Evolutionary conservation across 768 basidiomycete species (phyloP).

Genomic region (Gloeopeniophorella convolvens): DNA sequence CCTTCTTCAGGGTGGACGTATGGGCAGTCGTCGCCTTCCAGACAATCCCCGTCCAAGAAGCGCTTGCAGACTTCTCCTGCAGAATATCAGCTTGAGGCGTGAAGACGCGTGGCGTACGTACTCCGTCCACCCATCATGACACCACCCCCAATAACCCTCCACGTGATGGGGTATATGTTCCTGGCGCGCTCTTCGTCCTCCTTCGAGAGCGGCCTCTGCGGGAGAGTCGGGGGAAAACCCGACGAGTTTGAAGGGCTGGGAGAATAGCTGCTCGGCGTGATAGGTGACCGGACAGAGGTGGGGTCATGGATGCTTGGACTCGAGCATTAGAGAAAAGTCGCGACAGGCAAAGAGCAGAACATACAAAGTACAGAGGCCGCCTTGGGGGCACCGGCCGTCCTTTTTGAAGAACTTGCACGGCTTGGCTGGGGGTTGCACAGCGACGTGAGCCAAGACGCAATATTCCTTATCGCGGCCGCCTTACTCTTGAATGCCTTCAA

Average conservation of each 20-base stretch:
- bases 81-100: not conserved
- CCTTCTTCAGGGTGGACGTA: slow-evolving; percentile 23
- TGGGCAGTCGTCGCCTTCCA: slow-evolving; percentile 25
- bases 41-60: slow-evolving; percentile 25
- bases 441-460: not conserved
- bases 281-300: not conserved
- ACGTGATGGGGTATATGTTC: slow-evolving; percentile 58
- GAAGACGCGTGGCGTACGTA: slow-evolving; percentile 12
- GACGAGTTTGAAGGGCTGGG: not conserved
- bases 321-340: not conserved
- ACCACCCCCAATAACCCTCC: slow-evolving; percentile 75
- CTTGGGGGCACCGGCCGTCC: slow-evolving; percentile 18
- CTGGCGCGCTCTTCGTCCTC: slow-evolving; percentile 17
- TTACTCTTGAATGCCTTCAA: slow-evolving; percentile 18
- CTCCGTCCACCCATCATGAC: slow-evolving; percentile 51
- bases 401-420: slow-evolving; percentile 18
- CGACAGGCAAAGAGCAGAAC: not conserved
- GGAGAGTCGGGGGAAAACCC: not conserved
- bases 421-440: slow-evolving; percentile 9
- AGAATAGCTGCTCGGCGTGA: too few relatives aligned
- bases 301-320: slow-evolving; percentile 14
- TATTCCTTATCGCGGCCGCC: not conserved
- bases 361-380: slow-evolving; percentile 19
- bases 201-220: not conserved
- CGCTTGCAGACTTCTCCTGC: slow-evolving; percentile 25